Conservation (phyloP, 306 rosid species). For the Cucurbita moschata region DNA sequence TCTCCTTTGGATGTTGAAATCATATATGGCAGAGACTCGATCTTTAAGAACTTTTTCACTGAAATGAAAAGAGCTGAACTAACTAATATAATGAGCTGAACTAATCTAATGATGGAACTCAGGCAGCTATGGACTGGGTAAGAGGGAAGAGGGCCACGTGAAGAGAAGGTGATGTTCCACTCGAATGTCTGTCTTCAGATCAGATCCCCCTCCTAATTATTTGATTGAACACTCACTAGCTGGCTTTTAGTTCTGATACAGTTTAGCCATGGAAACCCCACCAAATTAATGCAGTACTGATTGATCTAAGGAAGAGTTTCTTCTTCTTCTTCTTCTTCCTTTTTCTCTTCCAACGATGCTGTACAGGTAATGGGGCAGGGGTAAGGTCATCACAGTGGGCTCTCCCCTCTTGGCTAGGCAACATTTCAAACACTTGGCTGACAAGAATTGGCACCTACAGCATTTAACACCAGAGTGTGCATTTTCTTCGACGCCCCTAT, state of each 20-base stretch:
- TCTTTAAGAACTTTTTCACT: not conserved
- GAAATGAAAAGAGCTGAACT: not conserved
- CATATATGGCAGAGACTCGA: no score
- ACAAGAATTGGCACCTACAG: slow-evolving; percentile 1
- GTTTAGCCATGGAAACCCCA: not conserved
- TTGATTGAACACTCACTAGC: slow-evolving; percentile 4
- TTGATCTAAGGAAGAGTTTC: not conserved
- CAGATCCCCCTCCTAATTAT: not conserved
- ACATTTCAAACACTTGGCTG: slow-evolving; percentile 16
- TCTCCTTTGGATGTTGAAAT: not conserved
- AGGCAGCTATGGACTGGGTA: not conserved
- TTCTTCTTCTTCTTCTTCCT: not conserved
- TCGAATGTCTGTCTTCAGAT: slow-evolving; percentile 4
- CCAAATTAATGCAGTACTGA: slow-evolving; percentile 15
- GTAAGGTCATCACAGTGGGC: slow-evolving; percentile 13
- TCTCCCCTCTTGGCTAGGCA: slow-evolving; percentile 35
- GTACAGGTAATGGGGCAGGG: not conserved
- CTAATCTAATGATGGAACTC: not conserved
- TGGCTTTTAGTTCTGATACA: not conserved
- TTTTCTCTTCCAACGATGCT: not conserved
- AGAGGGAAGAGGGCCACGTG: slow-evolving; percentile 1
- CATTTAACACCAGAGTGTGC: slow-evolving; percentile 14
- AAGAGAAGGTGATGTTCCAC: not conserved
- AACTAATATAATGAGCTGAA: no score
- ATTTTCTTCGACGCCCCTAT: slow-evolving; percentile 5